Evolutionary conservation across 176 grass and related monocot species (phyloP).

Genomic region (Dendrocalamus sinicus): DNA sequence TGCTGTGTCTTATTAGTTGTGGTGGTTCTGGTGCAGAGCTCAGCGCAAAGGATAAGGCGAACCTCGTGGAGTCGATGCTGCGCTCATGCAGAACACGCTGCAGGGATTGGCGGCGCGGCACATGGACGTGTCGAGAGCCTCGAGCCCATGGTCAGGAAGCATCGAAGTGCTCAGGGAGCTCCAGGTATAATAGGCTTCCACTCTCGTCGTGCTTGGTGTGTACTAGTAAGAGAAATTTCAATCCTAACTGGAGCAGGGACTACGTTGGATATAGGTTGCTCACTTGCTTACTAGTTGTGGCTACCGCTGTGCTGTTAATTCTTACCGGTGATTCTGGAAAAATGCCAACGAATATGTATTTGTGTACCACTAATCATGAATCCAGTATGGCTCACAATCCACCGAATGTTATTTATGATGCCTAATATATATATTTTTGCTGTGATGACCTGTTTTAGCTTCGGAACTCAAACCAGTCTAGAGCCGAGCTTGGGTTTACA

Average conservation of each 20-base stretch:
- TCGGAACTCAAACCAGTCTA: neutral
- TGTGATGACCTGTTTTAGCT: neutral
- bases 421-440: neutral
- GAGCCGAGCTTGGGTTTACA: no score
- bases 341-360: neutral
- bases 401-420: neutral
- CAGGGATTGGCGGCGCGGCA: conserved; percentile 69
- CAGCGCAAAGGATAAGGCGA: conserved; percentile 74
- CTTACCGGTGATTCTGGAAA: neutral
- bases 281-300: neutral
- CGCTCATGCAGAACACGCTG: conserved; percentile 60
- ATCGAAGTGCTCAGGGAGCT: conserved; percentile 72
- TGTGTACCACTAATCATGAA: neutral
- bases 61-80: conserved; percentile 49
- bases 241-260: neutral
- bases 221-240: neutral
- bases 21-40: conserved; percentile 52
- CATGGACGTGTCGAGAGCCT: conserved; percentile 67
- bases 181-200: conserved; percentile 53
- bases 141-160: conserved; percentile 74
- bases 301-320: neutral
- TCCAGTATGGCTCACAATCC: neutral
- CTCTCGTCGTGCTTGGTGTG: neutral
- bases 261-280: neutral
- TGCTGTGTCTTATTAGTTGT: conserved; percentile 21